These are phyloP conservation scores for Gynandropsis gynandra DNA, from an alignment of 345 rosid genomes.

Conservation along the genomic window DNA sequence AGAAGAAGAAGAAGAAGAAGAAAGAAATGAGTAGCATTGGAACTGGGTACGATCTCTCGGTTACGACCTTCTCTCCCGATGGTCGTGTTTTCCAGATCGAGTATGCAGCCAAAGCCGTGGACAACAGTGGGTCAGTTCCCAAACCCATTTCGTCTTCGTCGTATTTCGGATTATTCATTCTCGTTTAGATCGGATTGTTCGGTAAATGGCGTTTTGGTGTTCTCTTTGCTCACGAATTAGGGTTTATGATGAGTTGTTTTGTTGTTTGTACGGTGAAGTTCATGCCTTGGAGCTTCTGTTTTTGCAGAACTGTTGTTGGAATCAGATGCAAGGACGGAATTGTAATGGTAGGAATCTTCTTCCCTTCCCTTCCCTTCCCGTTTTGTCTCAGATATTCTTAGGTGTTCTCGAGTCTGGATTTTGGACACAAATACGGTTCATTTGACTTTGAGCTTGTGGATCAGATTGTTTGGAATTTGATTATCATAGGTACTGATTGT, in stretches of 20 bases:
- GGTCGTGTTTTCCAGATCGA: slow-evolving; percentile 99
- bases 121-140: slow-evolving; percentile 79
- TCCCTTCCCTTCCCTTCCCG: background rate
- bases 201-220: background rate
- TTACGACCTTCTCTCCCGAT: slow-evolving; percentile 99
- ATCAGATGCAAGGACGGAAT: slow-evolving; percentile 98
- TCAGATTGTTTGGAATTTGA: too few relatives aligned
- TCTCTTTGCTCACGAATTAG: slow-evolving; percentile 1
- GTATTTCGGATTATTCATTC: background rate
- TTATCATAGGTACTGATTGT: background rate
- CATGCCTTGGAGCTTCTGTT: background rate
- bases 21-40: slow-evolving; percentile 89
- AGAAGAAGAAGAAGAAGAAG: background rate
- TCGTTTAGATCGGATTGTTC: background rate
- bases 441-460: too few relatives aligned
- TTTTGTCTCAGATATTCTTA: too few relatives aligned
- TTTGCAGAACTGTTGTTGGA: slow-evolving; percentile 81
- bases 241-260: background rate
- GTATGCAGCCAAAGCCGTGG: slow-evolving; percentile 98
- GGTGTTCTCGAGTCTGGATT: too few relatives aligned
- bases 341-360: slow-evolving; percentile 51
- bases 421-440: too few relatives aligned
- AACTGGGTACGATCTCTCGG: slow-evolving; percentile 99
- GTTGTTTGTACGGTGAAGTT: background rate
- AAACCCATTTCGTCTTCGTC: background rate